Conservation (phyloP, 2,329 filamentous ascomycete genomes). For the Hawksworthiomyces lignivorus region DNA sequence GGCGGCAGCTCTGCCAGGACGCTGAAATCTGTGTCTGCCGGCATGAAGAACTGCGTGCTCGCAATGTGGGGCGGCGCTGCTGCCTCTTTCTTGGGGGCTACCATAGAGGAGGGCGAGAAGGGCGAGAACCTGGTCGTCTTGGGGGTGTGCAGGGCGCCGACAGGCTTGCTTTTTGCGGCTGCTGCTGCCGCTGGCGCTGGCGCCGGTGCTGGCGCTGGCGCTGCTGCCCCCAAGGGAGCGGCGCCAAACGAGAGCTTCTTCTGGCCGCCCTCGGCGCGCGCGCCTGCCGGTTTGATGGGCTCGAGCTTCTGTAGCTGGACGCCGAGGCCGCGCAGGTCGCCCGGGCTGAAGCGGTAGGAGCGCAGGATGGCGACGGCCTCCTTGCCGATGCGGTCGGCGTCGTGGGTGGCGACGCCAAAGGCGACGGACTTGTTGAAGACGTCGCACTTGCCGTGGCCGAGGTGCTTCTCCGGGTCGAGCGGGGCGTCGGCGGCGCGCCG, state of each 20-base stretch:
- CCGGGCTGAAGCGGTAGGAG: slow-evolving; percentile 75
- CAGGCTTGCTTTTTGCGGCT: neutral
- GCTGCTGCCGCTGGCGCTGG: no score
- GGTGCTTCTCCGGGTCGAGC: slow-evolving; percentile 82
- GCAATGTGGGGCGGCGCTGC: slow-evolving; percentile 21
- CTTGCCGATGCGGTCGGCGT: slow-evolving; percentile 61
- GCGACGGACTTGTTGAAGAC: slow-evolving; percentile 80
- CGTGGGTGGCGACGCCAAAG: slow-evolving; percentile 79
- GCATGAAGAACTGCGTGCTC: slow-evolving; percentile 89
- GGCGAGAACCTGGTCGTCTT: neutral
- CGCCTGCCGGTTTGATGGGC: slow-evolving; percentile 53
- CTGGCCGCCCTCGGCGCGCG: slow-evolving; percentile 67
- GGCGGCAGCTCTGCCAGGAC: slow-evolving; percentile 75
- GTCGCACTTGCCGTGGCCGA: slow-evolving; percentile 93
- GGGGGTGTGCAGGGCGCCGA: no score
- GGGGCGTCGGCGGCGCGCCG: slow-evolving; percentile 77
- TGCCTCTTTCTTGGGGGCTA: neutral
- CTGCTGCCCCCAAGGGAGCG: no score
- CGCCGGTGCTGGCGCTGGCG: no score
- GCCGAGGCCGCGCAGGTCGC: slow-evolving; percentile 86
- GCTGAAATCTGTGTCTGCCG: slow-evolving; percentile 71
- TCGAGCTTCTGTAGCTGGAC: slow-evolving; percentile 92
- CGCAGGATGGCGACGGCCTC: slow-evolving; percentile 81
- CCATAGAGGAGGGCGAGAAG: neutral
- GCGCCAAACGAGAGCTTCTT: slow-evolving; percentile 68